phyloP scores from a whole-genome alignment of 495 filamentous ascomycete genomes.

The Monascus purpureus region DNA sequence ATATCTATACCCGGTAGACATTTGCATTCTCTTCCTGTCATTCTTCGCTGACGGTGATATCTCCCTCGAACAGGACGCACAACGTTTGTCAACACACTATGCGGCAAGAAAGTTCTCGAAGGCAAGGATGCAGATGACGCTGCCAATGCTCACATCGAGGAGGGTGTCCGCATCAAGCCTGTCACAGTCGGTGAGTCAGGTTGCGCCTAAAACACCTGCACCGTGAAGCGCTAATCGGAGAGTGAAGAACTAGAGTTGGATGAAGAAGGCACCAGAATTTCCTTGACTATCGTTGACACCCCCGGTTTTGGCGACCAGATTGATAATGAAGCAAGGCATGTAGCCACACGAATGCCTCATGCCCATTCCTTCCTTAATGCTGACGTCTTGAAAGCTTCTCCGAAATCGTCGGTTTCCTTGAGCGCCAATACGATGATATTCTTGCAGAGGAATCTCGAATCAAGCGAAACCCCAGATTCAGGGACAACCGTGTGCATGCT shows the following conservation, averaged over 20 bases:
- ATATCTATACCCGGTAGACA: no score
- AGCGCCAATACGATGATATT: constrained; percentile 98
- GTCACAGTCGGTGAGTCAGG: constrained; percentile 77
- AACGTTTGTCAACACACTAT: constrained; percentile 98
- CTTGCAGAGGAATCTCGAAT: constrained; percentile 98
- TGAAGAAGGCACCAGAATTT: constrained; percentile 96
- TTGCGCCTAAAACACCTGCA: not conserved
- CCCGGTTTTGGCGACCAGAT: constrained; percentile 98
- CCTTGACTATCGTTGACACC: constrained; percentile 94
- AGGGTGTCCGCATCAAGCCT: constrained; percentile 95
- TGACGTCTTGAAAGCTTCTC: constrained; percentile 53
- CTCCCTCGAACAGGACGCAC: constrained; percentile 57
- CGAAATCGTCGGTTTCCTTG: constrained; percentile 93
- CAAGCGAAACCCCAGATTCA: constrained; percentile 99
- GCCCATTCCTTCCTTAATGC: no score
- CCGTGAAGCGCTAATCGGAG: not conserved
- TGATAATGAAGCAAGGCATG: constrained; percentile 94
- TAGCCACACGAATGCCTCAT: no score
- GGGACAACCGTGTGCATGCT: constrained; percentile 96
- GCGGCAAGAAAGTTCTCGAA: constrained; percentile 78
- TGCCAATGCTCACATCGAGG: constrained; percentile 76
- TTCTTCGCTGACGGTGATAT: constrained; percentile 8
- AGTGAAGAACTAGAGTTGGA: constrained; percentile 79
- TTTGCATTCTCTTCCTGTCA: no score
- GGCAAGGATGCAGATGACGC: constrained; percentile 88